A percentile compares a stretch with the other conserved stretches of the same genome.
Evolutionary conservation across 306 rosid species (phyloP).

Genomic region (Cicer yamashitae): DNA sequence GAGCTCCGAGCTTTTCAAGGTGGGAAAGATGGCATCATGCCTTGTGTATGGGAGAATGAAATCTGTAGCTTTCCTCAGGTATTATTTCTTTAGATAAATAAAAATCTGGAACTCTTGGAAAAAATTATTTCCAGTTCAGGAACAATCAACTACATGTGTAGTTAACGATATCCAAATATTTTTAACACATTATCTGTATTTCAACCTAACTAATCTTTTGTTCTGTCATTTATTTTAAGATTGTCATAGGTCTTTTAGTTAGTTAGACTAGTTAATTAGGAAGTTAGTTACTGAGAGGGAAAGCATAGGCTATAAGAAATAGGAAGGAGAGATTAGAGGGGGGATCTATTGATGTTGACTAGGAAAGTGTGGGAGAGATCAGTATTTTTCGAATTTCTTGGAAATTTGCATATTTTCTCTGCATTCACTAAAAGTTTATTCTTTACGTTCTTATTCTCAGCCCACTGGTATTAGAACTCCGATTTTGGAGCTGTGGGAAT

Average conservation of each 20-base stretch:
- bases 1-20: conserved; percentile 99
- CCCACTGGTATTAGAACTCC: too few relatives aligned
- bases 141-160: conserved; percentile 19
- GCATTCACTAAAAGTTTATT: too few relatives aligned
- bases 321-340: neutral
- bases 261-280: neutral
- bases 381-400: too few relatives aligned
- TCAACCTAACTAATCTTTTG: conserved; percentile 21
- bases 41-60: conserved; percentile 89
- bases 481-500: too few relatives aligned
- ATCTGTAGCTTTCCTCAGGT: conserved; percentile 95
- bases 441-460: too few relatives aligned
- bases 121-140: neutral
- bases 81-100: conserved; percentile 31
- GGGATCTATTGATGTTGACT: neutral
- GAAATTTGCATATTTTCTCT: too few relatives aligned
- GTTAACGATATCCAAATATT: neutral
- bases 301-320: neutral
- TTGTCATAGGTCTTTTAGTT: neutral
- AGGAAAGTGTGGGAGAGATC: neutral
- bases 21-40: conserved; percentile 89
- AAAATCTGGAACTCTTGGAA: conserved; percentile 5
- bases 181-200: conserved; percentile 5
- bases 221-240: conserved; percentile 4
- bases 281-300: neutral